Evolutionary conservation across 2,329 filamentous ascomycete species (phyloP).

Genomic region (Aspergillus niger): DNA sequence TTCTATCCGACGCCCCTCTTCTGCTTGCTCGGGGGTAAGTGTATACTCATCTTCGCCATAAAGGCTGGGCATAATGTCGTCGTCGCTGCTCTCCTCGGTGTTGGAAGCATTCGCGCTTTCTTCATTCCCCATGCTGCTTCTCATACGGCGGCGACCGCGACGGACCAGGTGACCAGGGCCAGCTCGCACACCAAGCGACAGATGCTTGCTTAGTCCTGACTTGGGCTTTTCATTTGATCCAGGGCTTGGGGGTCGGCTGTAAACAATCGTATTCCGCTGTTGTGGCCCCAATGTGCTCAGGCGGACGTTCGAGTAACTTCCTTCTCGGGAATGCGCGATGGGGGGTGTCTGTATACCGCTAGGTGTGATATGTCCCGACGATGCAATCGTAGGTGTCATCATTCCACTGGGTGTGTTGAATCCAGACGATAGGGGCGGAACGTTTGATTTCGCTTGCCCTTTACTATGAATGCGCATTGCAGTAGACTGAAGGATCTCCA

Average conservation of each 20-base stretch:
- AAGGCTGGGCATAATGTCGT: conserved; percentile 39
- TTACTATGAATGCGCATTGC: conserved; percentile 61
- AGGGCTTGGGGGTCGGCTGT: conserved; percentile 41
- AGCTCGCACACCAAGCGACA: conserved; percentile 44
- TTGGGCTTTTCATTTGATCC: conserved; percentile 32
- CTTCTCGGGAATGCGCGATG: conserved; percentile 32
- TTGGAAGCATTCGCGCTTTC: conserved; percentile 30
- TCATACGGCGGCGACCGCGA: conserved; percentile 31
- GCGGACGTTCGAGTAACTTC: conserved; percentile 32
- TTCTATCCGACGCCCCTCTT: conserved; percentile 32
- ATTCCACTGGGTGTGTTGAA: conserved; percentile 46
- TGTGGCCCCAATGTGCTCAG: conserved; percentile 39
- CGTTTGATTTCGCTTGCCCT: conserved; percentile 35
- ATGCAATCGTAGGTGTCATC: conserved; percentile 35
- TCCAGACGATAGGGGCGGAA: conserved; percentile 42
- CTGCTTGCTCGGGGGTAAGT: conserved; percentile 37
- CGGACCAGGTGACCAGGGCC: conserved; percentile 42
- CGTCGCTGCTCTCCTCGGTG: conserved; percentile 41
- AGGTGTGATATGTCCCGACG: conserved; percentile 47
- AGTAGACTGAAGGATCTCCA: conserved; percentile 63
- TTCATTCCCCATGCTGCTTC: conserved; percentile 32
- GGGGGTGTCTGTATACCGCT: conserved; percentile 43
- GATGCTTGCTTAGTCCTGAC: conserved; percentile 37
- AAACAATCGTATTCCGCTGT: conserved; percentile 42
- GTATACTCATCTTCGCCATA: conserved; percentile 46